These are phyloP conservation scores for Stellera chamaejasme DNA, from an alignment of 345 rosid genomes.

Conservation along the genomic window DNA sequence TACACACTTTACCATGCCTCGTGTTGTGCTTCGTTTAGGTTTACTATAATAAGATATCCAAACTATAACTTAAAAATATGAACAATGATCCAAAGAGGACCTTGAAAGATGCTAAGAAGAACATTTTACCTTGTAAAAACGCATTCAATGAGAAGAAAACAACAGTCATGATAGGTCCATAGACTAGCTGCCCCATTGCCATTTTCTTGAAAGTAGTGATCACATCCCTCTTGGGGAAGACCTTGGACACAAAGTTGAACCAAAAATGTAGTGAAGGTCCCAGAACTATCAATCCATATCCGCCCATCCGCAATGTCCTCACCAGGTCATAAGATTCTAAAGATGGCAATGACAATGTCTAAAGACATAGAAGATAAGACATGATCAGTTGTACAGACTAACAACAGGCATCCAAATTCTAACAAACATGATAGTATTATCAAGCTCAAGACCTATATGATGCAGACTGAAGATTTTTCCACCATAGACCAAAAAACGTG, in stretches of 20 bases:
- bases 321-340: constrained; percentile 55
- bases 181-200: constrained; percentile 62
- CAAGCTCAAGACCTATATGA: neutral
- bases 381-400: neutral
- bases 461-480: neutral
- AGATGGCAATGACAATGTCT: constrained; percentile 12
- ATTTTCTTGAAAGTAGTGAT: constrained; percentile 79
- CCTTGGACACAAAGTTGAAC: constrained; percentile 72
- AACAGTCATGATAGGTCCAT: constrained; percentile 70
- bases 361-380: constrained; percentile 1
- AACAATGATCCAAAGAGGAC: too few species aligned
- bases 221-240: constrained; percentile 69
- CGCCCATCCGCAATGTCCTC: constrained; percentile 84
- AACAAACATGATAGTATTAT: neutral
- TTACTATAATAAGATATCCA: too few species aligned
- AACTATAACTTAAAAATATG: too few species aligned
- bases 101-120: too few species aligned
- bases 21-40: too few species aligned
- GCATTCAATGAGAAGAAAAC: constrained; percentile 74
- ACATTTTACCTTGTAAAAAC: constrained; percentile 48
- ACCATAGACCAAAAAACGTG: constrained; percentile 8
- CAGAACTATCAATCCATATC: constrained; percentile 60
- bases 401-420: neutral
- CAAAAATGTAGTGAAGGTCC: constrained; percentile 86
- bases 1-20: too few species aligned